These are phyloP conservation scores for Microstegium vimineum DNA, from an alignment of 176 grass and related monocot species.

Conservation along the genomic window DNA sequence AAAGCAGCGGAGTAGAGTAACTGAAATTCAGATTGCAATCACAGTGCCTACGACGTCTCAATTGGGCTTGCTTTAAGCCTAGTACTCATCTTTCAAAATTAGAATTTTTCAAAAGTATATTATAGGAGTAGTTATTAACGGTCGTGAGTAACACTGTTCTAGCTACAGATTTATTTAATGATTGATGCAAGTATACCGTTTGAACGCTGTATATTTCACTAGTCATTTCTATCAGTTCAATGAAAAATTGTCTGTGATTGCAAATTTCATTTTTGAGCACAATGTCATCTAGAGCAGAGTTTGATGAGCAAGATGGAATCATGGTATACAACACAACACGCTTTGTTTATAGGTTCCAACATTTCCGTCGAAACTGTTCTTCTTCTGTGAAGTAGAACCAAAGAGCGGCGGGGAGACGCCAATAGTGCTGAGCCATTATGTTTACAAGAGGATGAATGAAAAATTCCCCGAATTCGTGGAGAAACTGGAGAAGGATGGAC, in stretches of 20 bases:
- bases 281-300: background rate
- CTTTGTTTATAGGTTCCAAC: conserved; percentile 56
- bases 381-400: conserved; percentile 87
- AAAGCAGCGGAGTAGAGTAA: background rate
- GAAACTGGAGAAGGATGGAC: conserved; percentile 63
- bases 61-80: background rate
- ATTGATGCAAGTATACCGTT: too few relatives aligned
- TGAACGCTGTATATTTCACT: too few relatives aligned
- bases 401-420: conserved; percentile 77
- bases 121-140: background rate
- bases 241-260: background rate
- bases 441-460: conserved; percentile 74
- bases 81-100: background rate
- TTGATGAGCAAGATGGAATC: background rate
- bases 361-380: conserved; percentile 84
- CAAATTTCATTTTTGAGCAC: too few relatives aligned
- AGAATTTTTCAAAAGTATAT: background rate
- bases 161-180: background rate
- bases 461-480: conserved; percentile 70
- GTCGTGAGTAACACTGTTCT: background rate
- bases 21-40: background rate
- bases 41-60: too few relatives aligned
- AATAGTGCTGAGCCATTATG: conserved; percentile 69
- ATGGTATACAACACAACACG: background rate
- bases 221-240: background rate